phyloP scores from a whole-genome alignment of 768 basidiomycete species.

The Cantharellus anzutake region DNA sequence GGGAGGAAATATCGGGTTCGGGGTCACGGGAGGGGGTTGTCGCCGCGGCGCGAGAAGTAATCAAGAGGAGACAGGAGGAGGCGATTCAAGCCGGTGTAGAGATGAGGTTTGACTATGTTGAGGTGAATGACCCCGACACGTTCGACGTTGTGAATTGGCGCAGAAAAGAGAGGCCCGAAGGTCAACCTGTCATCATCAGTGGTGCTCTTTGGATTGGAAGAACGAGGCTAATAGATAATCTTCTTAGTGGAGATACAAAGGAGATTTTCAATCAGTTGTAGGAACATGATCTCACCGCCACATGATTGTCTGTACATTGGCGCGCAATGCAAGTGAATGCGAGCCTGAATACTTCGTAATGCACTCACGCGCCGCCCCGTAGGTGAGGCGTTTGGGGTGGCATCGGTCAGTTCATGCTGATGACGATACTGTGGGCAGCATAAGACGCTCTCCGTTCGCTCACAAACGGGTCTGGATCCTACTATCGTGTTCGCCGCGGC shows the following conservation, averaged over 20 bases:
- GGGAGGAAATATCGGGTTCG: slow-evolving; percentile 28
- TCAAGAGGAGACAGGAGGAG: background rate
- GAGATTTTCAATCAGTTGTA: no score
- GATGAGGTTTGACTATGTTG: slow-evolving; percentile 60
- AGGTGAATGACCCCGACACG: slow-evolving; percentile 65
- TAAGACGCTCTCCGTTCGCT: no score
- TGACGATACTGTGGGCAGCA: no score
- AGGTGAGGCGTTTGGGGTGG: no score
- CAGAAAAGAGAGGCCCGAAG: slow-evolving; percentile 9
- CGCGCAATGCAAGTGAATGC: no score
- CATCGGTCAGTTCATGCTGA: no score
- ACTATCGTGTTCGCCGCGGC: no score
- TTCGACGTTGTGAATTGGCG: slow-evolving; percentile 38
- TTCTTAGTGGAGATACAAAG: slow-evolving; percentile 34
- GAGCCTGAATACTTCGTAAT: no score
- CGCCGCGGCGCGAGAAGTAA: slow-evolving; percentile 10
- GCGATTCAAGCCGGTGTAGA: slow-evolving; percentile 23
- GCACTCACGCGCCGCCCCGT: no score
- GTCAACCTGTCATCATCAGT: slow-evolving; percentile 48
- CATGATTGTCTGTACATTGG: no score
- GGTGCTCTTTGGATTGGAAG: slow-evolving; percentile 73
- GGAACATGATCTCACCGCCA: no score
- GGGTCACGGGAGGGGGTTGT: slow-evolving; percentile 17
- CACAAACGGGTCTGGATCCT: no score
- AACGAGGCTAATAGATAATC: slow-evolving; percentile 86